Evolutionary conservation across 805 yeast species (phyloP), one percentile per base, ranked within the genome.

Genomic region (Candida berthetii): DNA sequence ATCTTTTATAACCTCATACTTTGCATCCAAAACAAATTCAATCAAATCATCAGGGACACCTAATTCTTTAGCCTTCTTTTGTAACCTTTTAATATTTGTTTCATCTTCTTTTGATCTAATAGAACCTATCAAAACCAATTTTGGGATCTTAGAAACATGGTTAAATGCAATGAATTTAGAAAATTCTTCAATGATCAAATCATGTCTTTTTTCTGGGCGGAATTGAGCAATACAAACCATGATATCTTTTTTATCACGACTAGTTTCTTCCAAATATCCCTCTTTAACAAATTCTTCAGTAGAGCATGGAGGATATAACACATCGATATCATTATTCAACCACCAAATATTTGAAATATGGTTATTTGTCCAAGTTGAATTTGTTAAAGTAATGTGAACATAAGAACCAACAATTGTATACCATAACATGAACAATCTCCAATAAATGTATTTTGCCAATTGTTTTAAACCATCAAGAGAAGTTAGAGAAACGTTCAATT

Each of bases 161-260:
- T 40, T 7, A 15, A 44, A 37, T 20, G 55, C 50, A 31, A 81
- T 49, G 50, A 81, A 86, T 40, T 69, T 62, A 6, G 78, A 65
- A 62, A 76, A 95, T 48, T 89, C 81, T 9, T 61, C 47, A 36
- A 93, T 61, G 3, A 89, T 74, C 40, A 93, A 65, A 20, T 64
- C 71, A 58, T 93, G 98, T 46, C 99, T 76, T 62, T 93, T 93
- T 59, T 93, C 99, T 1, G 96, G 93, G 44, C 99, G 77, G 64
- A 86, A 93, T 62, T 93, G 99, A 0, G 97, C 98, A 37, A 93
- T 65, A 42, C 62, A 63, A 1, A 69, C 52, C 54, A 50, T 60
- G 50, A 47, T 55, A 54, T 51, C 66, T 45, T 57, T 80, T 55
- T 58, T 61, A 8, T 44, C 27, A 44, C 55, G 41, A 4, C 38